Base-by-base conservation (phyloP, 768 basidiomycete genomes). In the Agaricus bisporus region DNA sequence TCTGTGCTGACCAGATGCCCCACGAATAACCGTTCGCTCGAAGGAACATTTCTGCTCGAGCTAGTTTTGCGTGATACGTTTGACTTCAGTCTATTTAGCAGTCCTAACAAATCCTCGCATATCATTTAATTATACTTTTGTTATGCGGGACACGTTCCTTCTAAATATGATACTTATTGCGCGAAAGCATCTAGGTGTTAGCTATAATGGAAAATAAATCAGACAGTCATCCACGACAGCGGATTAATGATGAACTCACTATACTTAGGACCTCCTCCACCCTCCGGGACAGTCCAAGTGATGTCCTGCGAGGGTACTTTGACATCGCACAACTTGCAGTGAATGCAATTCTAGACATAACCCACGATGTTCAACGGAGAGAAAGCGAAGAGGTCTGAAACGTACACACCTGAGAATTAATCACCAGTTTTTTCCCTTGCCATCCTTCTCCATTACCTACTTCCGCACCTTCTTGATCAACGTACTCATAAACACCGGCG, bases 231-330 rank as follows among this genome's bases (percentile, higher is more conserved):
- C 36, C 6, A 18, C 20, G 15, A 39, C 18, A 2, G 15, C n/a
- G 15, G 25, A 49, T 6, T 2, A 10, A 25, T 42, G 14, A 10
- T 12, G 14, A 5, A 70, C 77, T 59, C 55, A 95, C 94, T 88
- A 65, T 97, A 98, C 68, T 95, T 95, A 36, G 95, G 95, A 48
- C 95, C 95, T 29, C 95, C 95, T 11, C 92, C 89, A 10, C 95
- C 95, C 70, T 98, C 94, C 0, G 97, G 97, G 0, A 97, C 93
- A 5, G 85, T 87, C 95, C 95, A 98, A 14, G 86, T 91, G 60
- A 99, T 97, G 67, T 98, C 95, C 65, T 97, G 91, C 2, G 92
- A 92, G 3, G 95, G 95, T 4, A 89, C 89, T 71, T 99, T 98
- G 72, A 99, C 85, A 56, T 94, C 92, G 66, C 95, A 99, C 41